Conservation (phyloP, 495 filamentous ascomycete species). For the Usnea hakonensis region DNA sequence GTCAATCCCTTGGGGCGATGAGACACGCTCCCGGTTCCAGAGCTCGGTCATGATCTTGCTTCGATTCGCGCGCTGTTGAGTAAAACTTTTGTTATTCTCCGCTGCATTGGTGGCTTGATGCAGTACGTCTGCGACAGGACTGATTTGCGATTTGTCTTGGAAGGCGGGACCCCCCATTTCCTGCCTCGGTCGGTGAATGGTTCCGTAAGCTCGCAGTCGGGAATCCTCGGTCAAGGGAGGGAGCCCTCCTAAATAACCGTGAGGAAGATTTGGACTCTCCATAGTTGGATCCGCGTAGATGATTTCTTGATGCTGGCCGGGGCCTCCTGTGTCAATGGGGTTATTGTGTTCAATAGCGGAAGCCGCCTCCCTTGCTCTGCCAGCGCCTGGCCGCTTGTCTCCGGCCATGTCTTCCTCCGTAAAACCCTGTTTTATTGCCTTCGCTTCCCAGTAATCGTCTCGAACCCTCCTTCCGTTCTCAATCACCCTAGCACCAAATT, state of each 20-base stretch:
- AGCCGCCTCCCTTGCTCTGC: slow-evolving; percentile 78
- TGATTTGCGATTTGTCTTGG: slow-evolving; percentile 76
- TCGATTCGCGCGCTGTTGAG: slow-evolving; percentile 65
- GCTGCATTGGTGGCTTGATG: slow-evolving; percentile 82
- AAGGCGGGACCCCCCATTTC: slow-evolving; percentile 85
- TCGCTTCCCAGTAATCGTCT: slow-evolving; percentile 98
- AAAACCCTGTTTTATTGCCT: slow-evolving; percentile 94
- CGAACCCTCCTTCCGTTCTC: slow-evolving; percentile 81
- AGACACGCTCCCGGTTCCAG: slow-evolving; percentile 68
- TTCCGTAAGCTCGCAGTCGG: slow-evolving; percentile 71
- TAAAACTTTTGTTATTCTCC: slow-evolving; percentile 80
- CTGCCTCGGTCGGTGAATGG: slow-evolving; percentile 76
- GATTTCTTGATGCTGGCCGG: slow-evolving; percentile 55
- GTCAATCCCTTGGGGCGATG: slow-evolving; percentile 43
- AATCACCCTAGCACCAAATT: slow-evolving; percentile 96
- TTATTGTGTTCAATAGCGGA: slow-evolving; percentile 44
- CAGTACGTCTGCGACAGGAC: slow-evolving; percentile 71
- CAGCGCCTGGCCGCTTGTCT: slow-evolving; percentile 88
- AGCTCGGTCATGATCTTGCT: slow-evolving; percentile 66
- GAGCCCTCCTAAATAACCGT: slow-evolving; percentile 32
- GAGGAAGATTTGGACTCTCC: slow-evolving; percentile 55
- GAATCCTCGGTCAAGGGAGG: slow-evolving; percentile 75
- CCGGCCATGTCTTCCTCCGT: slow-evolving; percentile 95
- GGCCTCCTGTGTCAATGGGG: slow-evolving; percentile 42
- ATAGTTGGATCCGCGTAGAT: slow-evolving; percentile 69